Percentiles rank a stretch among this genome's conserved stretches.
phyloP scores from a whole-genome alignment of 768 basidiomycete species.

The Mycena belliarum region DNA sequence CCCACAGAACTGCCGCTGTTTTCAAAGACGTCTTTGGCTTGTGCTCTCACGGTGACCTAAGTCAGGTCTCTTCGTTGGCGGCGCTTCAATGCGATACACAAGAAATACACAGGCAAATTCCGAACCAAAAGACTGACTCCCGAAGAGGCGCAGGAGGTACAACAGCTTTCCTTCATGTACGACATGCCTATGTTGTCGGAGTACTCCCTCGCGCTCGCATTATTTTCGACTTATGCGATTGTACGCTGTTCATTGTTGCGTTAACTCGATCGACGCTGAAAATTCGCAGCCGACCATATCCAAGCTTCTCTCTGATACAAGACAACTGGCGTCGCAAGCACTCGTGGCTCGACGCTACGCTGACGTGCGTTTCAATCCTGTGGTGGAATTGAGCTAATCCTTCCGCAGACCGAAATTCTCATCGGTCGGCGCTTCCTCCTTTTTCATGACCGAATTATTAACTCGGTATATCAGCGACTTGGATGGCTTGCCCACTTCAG shows the following conservation, averaged over 20 bases:
- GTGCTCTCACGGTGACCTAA: constrained; percentile 15
- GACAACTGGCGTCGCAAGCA: constrained; percentile 37
- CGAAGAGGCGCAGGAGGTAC: constrained; percentile 47
- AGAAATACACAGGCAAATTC: constrained; percentile 38
- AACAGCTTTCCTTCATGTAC: constrained; percentile 33
- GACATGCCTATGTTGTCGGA: constrained; percentile 48
- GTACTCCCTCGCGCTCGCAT: constrained; percentile 45
- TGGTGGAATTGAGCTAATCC: background rate
- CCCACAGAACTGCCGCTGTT: background rate
- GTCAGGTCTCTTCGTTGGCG: constrained; percentile 44
- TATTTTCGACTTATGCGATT: constrained; percentile 52
- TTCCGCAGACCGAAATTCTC: constrained; percentile 42
- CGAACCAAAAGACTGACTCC: constrained; percentile 37
- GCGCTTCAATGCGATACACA: constrained; percentile 43
- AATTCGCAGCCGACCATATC: constrained; percentile 47
- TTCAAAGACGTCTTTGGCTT: constrained; percentile 2
- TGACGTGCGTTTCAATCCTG: constrained; percentile 39
- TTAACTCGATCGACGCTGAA: background rate
- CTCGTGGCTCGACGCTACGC: constrained; percentile 45
- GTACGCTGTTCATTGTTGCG: too few relatives aligned
- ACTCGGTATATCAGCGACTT: constrained; percentile 31
- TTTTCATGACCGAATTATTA: background rate
- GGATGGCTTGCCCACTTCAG: constrained; percentile 34
- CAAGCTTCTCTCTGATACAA: constrained; percentile 41
- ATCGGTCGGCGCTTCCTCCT: constrained; percentile 32